phyloP scores from a whole-genome alignment of 352 stramenopile species.

The Paralagenidium karlingii region DNA sequence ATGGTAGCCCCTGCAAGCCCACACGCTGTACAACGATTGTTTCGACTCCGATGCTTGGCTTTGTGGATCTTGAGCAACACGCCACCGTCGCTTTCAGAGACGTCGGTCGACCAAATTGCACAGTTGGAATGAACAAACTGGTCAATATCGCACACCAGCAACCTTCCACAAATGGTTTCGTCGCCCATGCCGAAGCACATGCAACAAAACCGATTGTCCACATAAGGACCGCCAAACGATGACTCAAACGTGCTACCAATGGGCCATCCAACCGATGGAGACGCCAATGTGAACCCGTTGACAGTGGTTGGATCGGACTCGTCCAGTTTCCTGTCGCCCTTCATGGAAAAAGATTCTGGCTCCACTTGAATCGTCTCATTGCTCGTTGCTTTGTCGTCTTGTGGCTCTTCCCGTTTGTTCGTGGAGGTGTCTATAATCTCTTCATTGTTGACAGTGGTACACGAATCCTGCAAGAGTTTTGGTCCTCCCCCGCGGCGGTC shows the following conservation, averaged over 20 bases:
- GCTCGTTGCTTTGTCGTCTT: not conserved
- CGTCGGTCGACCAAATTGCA: conserved; percentile 87
- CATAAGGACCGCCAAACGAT: conserved; percentile 5
- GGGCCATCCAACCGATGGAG: no score
- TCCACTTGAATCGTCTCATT: no score
- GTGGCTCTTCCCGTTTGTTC: not conserved
- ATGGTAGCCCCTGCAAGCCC: conserved; percentile 84
- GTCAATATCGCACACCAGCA: conserved; percentile 57
- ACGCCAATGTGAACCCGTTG: no score
- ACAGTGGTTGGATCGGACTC: no score
- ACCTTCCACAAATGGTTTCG: conserved; percentile 43
- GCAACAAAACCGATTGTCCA: conserved; percentile 62
- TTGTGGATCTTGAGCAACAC: conserved; percentile 35
- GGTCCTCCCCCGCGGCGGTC: conserved; percentile 46
- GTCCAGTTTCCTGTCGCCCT: no score
- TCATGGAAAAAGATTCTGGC: no score
- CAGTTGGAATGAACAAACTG: conserved; percentile 90
- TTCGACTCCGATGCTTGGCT: conserved; percentile 74
- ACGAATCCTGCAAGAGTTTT: conserved; percentile 27
- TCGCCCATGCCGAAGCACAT: conserved; percentile 81
- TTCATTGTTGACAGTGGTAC: no score
- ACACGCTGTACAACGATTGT: conserved; percentile 87
- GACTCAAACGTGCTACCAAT: no score
- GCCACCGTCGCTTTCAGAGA: conserved; percentile 67
- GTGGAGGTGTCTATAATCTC: not conserved